Evolutionary conservation across 164 flowering plant genomes (phyloP).

Genomic region (Berberis thunbergii): DNA sequence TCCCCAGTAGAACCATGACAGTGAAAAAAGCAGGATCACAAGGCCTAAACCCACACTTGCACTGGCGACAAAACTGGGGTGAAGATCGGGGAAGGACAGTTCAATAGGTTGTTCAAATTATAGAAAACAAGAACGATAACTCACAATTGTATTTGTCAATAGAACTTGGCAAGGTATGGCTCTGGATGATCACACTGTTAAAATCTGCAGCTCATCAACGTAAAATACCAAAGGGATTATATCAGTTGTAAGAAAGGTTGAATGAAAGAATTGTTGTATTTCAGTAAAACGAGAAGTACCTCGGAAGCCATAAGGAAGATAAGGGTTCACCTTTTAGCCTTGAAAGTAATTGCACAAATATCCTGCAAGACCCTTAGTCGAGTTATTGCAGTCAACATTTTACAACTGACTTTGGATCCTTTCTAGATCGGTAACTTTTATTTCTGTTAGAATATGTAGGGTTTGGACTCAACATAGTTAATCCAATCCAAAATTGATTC

Average conservation of each 20-base stretch:
- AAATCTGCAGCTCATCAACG: not conserved
- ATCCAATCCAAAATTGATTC: too few species aligned
- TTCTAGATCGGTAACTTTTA: not conserved
- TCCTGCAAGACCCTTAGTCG: not conserved
- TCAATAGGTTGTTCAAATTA: not conserved
- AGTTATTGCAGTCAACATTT: not conserved
- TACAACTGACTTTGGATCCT: not conserved
- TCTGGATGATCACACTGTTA: not conserved
- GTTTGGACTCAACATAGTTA: too few species aligned
- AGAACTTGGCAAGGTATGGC: not conserved
- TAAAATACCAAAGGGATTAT: too few species aligned
- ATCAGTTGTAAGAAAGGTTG: too few species aligned
- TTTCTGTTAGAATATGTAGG: too few species aligned
- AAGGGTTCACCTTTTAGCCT: slow-evolving; percentile 13
- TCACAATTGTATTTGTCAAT: not conserved
- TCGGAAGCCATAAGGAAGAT: slow-evolving; percentile 6
- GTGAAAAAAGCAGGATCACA: not conserved
- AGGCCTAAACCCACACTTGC: not conserved
- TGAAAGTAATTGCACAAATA: slow-evolving; percentile 5
- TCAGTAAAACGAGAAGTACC: slow-evolving; percentile 1
- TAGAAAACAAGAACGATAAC: not conserved
- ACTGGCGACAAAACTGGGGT: not conserved
- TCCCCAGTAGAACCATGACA: not conserved
- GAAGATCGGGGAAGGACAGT: not conserved
- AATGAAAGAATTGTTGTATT: too few species aligned